Percentiles rank a stretch among this genome's conserved stretches.
Evolutionary conservation across 2,329 filamentous ascomycete genomes (phyloP).

Genomic region (Neonectria punicea): DNA sequence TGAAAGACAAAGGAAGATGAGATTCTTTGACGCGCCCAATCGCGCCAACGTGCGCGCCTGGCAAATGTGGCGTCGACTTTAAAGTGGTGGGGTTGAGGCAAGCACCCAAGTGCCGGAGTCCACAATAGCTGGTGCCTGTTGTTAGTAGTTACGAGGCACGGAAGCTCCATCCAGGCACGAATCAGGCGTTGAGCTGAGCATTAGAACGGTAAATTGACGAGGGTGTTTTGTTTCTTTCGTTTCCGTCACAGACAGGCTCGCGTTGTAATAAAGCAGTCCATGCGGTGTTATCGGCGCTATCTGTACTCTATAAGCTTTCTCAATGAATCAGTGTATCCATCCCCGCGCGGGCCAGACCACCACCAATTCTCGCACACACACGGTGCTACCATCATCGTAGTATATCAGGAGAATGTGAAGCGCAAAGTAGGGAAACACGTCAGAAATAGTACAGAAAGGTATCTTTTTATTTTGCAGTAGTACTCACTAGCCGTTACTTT

Average conservation of each 20-base stretch:
- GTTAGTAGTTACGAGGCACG: not conserved
- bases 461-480: not conserved
- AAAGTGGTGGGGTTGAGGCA: slow-evolving; percentile 39
- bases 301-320: not conserved
- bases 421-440: not conserved
- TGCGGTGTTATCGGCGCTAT: not conserved
- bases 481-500: not conserved
- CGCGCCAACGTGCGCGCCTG: slow-evolving; percentile 35
- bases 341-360: not conserved
- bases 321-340: not conserved
- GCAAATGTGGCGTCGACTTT: slow-evolving; percentile 31
- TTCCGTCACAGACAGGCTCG: not conserved
- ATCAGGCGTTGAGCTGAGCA: not conserved
- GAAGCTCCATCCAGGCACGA: not conserved
- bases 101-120: not conserved
- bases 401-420: not conserved
- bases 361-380: not conserved
- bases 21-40: slow-evolving; percentile 34
- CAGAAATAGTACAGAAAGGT: not conserved
- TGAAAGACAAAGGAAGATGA: slow-evolving; percentile 1
- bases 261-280: not conserved
- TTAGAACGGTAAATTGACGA: not conserved
- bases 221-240: not conserved
- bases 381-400: not conserved
- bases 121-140: not conserved